Conservation (phyloP, 306 rosid genomes). For the Prunus campanulata region DNA sequence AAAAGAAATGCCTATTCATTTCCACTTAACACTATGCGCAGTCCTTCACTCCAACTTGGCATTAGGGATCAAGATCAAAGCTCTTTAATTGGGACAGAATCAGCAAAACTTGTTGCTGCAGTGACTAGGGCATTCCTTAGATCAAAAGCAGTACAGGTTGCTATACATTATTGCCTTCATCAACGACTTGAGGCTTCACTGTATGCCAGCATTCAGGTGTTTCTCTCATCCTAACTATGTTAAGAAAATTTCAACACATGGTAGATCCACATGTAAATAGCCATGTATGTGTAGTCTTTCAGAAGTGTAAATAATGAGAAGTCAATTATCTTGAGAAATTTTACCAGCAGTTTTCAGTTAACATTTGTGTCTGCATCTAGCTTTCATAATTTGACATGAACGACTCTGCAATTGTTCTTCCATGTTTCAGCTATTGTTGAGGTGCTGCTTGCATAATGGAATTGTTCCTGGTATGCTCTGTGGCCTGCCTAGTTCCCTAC, state of each 20-base stretch:
- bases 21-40: slow-evolving; percentile 60
- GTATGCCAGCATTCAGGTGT: slow-evolving; percentile 77
- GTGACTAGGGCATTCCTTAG: slow-evolving; percentile 68
- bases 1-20: slow-evolving; percentile 53
- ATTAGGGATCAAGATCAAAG: slow-evolving; percentile 46
- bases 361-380: slow-evolving; percentile 7
- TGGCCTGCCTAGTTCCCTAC: slow-evolving; percentile 86
- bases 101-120: slow-evolving; percentile 65
- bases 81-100: slow-evolving; percentile 49
- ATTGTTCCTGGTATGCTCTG: slow-evolving; percentile 78
- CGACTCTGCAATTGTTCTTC: slow-evolving; percentile 9
- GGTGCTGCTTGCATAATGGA: slow-evolving; percentile 74
- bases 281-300: not conserved
- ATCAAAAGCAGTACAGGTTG: slow-evolving; percentile 80
- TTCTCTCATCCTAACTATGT: slow-evolving; percentile 11
- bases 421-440: slow-evolving; percentile 65
- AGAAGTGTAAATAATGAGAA: not conserved
- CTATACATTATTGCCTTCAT: slow-evolving; percentile 79
- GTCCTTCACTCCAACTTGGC: slow-evolving; percentile 49
- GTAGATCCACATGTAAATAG: not conserved
- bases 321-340: not conserved
- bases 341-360: not conserved
- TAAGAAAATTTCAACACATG: not conserved
- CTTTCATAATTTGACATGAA: slow-evolving; percentile 3
- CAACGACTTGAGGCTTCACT: slow-evolving; percentile 79